phyloP scores from a whole-genome alignment of 345 rosid genomes.

The Diplotaxis tenuifolia region DNA sequence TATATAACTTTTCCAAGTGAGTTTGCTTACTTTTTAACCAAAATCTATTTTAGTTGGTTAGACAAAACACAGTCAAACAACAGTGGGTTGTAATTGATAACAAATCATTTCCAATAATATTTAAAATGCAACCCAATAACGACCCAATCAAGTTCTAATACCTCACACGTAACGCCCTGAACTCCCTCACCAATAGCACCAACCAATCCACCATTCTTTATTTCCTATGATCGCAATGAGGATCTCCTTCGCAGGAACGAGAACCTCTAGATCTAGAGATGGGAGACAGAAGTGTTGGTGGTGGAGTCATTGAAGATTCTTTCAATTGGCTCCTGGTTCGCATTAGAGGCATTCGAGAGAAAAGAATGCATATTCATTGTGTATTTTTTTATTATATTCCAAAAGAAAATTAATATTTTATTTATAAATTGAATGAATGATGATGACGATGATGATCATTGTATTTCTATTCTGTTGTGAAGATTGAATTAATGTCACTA shows the following conservation, averaged over 20 bases:
- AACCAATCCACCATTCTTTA: constrained; percentile 39
- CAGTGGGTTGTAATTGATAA: neutral
- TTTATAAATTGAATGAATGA: neutral
- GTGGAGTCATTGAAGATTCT: constrained; percentile 12
- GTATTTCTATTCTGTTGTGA: neutral
- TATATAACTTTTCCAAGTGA: neutral
- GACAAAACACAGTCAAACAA: neutral
- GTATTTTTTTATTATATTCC: neutral
- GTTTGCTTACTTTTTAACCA: neutral
- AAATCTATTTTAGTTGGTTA: neutral
- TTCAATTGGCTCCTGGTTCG: constrained; percentile 40
- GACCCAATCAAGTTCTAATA: constrained; percentile 42
- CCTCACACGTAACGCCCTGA: constrained; percentile 50
- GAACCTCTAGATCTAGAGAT: constrained; percentile 70
- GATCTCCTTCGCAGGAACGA: constrained; percentile 56
- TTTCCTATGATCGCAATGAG: constrained; percentile 52
- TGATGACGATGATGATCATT: neutral
- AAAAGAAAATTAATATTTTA: neutral
- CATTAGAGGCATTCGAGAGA: constrained; percentile 39
- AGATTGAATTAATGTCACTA: constrained; percentile 16
- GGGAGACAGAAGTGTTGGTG: constrained; percentile 64
- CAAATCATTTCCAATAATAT: neutral
- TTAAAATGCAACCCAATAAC: neutral
- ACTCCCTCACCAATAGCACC: constrained; percentile 49
- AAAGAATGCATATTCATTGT: neutral